phyloP scores from a whole-genome alignment of 176 grass and related monocot genomes.

The sorghum (Sorghum bicolor) region DNA sequence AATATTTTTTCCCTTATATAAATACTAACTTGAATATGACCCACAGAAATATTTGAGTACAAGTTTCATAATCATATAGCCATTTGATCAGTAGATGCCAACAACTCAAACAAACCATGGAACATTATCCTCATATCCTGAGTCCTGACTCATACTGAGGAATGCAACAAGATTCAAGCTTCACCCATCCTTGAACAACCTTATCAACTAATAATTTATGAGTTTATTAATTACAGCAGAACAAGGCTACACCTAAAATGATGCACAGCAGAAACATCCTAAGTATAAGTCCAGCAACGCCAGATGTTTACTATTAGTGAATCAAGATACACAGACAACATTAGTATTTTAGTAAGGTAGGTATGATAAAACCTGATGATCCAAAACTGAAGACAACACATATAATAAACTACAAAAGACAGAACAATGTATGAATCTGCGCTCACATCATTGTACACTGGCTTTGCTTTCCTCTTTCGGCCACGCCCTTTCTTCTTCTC shows the following conservation, averaged over 20 bases:
- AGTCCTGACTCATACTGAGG: neutral
- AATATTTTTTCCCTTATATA: neutral
- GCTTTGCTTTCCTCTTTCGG: constrained; percentile 59
- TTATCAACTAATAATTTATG: neutral
- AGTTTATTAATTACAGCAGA: neutral
- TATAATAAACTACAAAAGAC: neutral
- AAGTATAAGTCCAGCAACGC: neutral
- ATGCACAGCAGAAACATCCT: neutral
- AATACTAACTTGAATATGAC: neutral
- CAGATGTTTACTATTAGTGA: neutral
- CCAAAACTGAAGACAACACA: neutral
- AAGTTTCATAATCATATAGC: neutral
- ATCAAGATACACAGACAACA: neutral
- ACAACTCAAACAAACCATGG: neutral
- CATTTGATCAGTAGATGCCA: neutral
- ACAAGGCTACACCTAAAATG: neutral
- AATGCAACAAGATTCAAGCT: neutral
- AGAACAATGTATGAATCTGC: constrained; percentile 5
- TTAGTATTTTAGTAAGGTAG: neutral
- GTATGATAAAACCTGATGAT: constrained; percentile 1
- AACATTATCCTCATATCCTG: neutral
- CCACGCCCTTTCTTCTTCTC: constrained; percentile 57
- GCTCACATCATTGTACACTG: constrained; percentile 81
- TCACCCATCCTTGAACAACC: neutral
- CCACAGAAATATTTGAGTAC: neutral